phyloP scores from a whole-genome alignment of 2,329 filamentous ascomycete genomes.

The Metarhizium rileyi region DNA sequence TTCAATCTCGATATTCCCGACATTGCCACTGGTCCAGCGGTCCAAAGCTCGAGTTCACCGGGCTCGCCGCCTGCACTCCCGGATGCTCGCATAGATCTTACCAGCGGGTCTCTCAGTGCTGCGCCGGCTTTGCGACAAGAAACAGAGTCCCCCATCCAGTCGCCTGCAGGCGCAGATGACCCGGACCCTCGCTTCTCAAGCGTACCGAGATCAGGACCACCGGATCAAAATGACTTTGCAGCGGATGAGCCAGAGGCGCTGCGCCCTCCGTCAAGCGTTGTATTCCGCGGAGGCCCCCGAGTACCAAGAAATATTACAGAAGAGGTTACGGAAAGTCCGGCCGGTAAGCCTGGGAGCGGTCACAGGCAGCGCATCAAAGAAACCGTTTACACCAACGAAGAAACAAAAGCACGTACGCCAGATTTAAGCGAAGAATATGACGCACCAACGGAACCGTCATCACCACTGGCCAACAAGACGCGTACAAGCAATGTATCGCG shows the following conservation, averaged over 20 bases:
- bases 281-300: background rate
- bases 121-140: background rate
- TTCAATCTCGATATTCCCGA: constrained; percentile 44
- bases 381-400: background rate
- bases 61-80: constrained; percentile 1
- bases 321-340: constrained; percentile 1
- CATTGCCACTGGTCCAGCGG: constrained; percentile 19
- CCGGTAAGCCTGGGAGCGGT: background rate
- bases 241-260: constrained; percentile 3
- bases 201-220: background rate
- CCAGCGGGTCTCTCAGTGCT: background rate
- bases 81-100: background rate
- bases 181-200: background rate
- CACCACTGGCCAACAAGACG: constrained; percentile 33
- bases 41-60: constrained; percentile 8
- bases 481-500: constrained; percentile 22
- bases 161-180: background rate
- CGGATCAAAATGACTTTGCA: background rate
- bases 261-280: constrained; percentile 5
- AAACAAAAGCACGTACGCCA: background rate
- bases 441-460: constrained; percentile 20
- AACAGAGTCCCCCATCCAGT: background rate
- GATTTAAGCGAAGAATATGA: background rate
- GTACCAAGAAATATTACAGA: background rate
- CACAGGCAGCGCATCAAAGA: background rate